Percentiles rank a stretch among this genome's conserved stretches.
phyloP scores from a whole-genome alignment of 192 early-diverging fungal genomes.

The Martensiomyces pterosporus region DNA sequence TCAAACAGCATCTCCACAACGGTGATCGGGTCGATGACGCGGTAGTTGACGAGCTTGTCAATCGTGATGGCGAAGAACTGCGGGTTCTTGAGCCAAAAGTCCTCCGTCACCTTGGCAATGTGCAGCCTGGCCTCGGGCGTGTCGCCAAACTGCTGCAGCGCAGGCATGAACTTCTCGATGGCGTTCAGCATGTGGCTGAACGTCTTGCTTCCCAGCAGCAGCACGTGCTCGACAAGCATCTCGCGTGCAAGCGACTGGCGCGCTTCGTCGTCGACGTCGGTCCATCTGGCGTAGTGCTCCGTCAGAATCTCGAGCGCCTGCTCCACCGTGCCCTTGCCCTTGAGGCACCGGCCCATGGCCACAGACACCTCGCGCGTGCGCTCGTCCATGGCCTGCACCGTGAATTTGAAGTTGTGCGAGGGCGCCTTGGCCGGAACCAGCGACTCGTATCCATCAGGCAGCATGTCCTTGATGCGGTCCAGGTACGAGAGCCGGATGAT shows the following conservation, averaged over 20 bases:
- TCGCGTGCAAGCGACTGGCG: conserved; percentile 56
- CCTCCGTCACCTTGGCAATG: conserved; percentile 60
- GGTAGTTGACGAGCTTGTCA: conserved; percentile 94
- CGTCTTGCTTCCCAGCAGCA: conserved; percentile 86
- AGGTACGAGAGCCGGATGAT: conserved; percentile 84
- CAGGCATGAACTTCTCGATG: conserved; percentile 71
- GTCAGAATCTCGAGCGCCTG: conserved; percentile 46
- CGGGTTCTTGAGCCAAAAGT: conserved; percentile 86
- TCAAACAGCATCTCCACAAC: conserved; percentile 80
- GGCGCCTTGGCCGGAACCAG: conserved; percentile 65
- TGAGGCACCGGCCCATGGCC: conserved; percentile 43
- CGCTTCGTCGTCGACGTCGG: conserved; percentile 30
- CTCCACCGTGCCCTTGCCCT: conserved; percentile 43
- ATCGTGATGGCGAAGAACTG: conserved; percentile 90
- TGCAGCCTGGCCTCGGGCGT: conserved; percentile 63
- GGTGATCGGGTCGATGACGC: conserved; percentile 78
- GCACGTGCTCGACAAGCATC: conserved; percentile 74
- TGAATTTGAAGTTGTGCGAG: conserved; percentile 67
- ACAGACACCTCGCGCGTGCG: conserved; percentile 60
- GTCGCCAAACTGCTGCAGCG: conserved; percentile 36
- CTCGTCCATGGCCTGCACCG: conserved; percentile 52
- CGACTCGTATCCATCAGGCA: conserved; percentile 64
- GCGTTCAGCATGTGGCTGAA: conserved; percentile 92
- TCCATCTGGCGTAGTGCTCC: conserved; percentile 44
- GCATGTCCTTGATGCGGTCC: conserved; percentile 74